Conservation (phyloP, 495 filamentous ascomycete species). For the Lophiotrema nucula region DNA sequence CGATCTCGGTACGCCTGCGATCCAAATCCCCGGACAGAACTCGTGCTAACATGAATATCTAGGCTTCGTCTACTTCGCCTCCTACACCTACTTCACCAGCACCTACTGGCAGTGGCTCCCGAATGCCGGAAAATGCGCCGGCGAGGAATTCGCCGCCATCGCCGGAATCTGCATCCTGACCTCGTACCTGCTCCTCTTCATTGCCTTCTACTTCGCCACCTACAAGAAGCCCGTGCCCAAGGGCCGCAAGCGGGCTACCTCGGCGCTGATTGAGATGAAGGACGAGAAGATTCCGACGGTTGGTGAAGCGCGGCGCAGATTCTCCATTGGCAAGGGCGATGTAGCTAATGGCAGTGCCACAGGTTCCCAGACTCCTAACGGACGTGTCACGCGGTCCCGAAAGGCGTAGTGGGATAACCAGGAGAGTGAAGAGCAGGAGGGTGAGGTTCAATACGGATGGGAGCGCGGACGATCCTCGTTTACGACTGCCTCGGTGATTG, state of each 20-base stretch:
- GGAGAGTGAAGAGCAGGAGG: not conserved
- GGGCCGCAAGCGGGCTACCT: conserved; percentile 40
- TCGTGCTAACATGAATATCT: conserved; percentile 1
- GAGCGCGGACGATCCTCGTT: not conserved
- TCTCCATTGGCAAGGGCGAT: conserved; percentile 30
- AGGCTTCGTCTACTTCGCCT: conserved; percentile 55
- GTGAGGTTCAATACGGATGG: not conserved
- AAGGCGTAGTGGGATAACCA: conserved; percentile 29
- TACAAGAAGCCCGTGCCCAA: conserved; percentile 71
- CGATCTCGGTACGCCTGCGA: conserved; percentile 63
- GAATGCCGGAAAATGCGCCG: conserved; percentile 80
- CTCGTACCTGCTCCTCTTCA: conserved; percentile 96
- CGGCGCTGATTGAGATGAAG: conserved; percentile 47
- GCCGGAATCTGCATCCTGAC: conserved; percentile 86
- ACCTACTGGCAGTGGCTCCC: conserved; percentile 88
- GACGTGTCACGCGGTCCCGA: conserved; percentile 25
- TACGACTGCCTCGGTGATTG: no score
- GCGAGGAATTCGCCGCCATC: conserved; percentile 96
- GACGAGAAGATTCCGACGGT: conserved; percentile 48
- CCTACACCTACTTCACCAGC: conserved; percentile 59
- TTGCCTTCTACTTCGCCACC: conserved; percentile 96
- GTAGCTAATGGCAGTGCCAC: conserved; percentile 24
- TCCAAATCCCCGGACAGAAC: not conserved
- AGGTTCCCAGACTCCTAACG: conserved; percentile 24
- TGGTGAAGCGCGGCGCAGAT: conserved; percentile 38